Conservation (phyloP, 345 rosid genomes). For the Toxicodendron radicans region DNA sequence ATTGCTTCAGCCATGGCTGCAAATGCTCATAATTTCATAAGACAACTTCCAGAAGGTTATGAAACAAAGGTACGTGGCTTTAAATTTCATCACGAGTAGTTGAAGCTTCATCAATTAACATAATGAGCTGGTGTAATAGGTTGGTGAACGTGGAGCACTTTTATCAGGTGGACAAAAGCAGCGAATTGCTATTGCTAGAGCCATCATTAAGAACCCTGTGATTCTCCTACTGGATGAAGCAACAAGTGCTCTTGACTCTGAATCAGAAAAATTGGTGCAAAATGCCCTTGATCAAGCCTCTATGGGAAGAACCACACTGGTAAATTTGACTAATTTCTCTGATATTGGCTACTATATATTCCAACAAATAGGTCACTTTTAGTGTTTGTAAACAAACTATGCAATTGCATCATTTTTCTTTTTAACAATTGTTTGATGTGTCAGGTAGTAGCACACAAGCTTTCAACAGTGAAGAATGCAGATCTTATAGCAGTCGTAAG, state of each 20-base stretch:
- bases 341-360: too few relatives aligned
- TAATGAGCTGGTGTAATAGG: conserved; percentile 31
- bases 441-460: conserved; percentile 90
- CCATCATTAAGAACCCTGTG: conserved; percentile 73
- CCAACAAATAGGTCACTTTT: too few relatives aligned
- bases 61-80: conserved; percentile 57
- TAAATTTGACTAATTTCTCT: conserved; percentile 14
- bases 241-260: conserved; percentile 84
- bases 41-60: conserved; percentile 77
- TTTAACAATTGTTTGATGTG: conserved; percentile 1
- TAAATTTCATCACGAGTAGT: too few relatives aligned
- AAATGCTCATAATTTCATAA: conserved; percentile 78
- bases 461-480: conserved; percentile 67
- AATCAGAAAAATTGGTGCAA: conserved; percentile 77
- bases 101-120: neutral
- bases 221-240: conserved; percentile 88
- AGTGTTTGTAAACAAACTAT: neutral
- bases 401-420: neutral
- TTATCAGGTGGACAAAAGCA: conserved; percentile 92
- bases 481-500: conserved; percentile 71
- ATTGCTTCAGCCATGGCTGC: conserved; percentile 75
- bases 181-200: conserved; percentile 82
- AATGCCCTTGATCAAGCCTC: conserved; percentile 83
- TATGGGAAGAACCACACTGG: conserved; percentile 82
- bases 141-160: conserved; percentile 80